Evolutionary conservation across 1,139 yeast genomes (phyloP).

Genomic region (Suhomyces guaymorum): DNA sequence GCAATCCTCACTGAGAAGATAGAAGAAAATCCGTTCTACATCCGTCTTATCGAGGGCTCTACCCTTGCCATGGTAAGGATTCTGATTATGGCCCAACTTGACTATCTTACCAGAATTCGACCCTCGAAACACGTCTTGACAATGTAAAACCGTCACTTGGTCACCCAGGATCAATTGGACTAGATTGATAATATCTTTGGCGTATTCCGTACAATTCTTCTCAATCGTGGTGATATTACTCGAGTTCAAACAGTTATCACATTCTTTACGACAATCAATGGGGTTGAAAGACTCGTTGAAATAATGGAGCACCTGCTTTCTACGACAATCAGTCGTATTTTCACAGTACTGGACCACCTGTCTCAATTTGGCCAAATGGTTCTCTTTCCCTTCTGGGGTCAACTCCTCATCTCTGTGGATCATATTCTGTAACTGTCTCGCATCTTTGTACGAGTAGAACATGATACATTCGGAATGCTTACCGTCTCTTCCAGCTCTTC

Average conservation of each 20-base stretch:
- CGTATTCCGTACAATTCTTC: conserved; percentile 68
- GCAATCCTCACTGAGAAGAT: conserved; percentile 66
- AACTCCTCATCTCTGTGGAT: conserved; percentile 75
- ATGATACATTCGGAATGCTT: conserved; percentile 74
- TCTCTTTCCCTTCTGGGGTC: conserved; percentile 65
- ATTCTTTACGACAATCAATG: conserved; percentile 62
- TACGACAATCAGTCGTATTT: conserved; percentile 84
- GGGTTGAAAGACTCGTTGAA: conserved; percentile 83
- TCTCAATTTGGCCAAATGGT: conserved; percentile 72
- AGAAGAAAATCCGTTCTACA: conserved; percentile 79
- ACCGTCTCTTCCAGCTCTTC: conserved; percentile 99
- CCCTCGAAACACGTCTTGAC: conserved; percentile 85
- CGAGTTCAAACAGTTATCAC: conserved; percentile 76
- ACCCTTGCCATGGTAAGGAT: conserved; percentile 71
- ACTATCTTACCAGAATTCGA: conserved; percentile 62
- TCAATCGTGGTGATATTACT: conserved; percentile 47
- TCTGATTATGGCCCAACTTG: conserved; percentile 60
- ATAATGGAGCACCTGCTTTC: conserved; percentile 84
- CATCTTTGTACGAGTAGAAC: conserved; percentile 79
- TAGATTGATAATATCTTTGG: conserved; percentile 59
- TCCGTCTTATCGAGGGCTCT: conserved; percentile 61
- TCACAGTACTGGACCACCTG: conserved; percentile 93
- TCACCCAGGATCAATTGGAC: conserved; percentile 57
- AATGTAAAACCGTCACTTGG: conserved; percentile 73
- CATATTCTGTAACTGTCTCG: conserved; percentile 69